Percentiles rank a stretch among this genome's conserved stretches.
These are phyloP conservation scores for Pistacia atlantica DNA, from an alignment of 345 rosid species.

Conservation along the genomic window DNA sequence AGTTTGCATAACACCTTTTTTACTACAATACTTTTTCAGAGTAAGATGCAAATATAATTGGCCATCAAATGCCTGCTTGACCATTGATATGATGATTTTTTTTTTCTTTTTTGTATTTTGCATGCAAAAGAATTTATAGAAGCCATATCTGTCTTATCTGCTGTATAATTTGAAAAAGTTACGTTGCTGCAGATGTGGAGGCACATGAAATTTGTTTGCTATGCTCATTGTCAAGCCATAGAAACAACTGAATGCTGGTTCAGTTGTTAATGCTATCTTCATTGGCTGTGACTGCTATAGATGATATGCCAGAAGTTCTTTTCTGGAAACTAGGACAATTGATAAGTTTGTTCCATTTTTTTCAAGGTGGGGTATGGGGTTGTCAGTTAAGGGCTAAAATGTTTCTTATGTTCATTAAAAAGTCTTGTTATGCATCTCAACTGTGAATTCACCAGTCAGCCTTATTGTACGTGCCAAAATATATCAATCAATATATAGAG, in stretches of 20 bases:
- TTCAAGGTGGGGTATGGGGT: not conserved
- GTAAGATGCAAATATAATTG: not conserved
- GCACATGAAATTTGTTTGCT: not conserved
- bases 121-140: too few species aligned
- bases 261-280: too few species aligned
- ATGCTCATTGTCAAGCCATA: not conserved
- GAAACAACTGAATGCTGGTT: not conserved
- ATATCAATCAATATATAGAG: not conserved
- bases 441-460: constrained; percentile 3
- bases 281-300: not conserved
- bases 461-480: not conserved
- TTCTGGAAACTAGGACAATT: constrained; percentile 5
- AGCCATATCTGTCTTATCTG: too few species aligned
- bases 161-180: too few species aligned
- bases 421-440: not conserved
- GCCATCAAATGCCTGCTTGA: not conserved
- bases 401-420: not conserved
- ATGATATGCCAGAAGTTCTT: not conserved
- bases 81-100: too few species aligned
- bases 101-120: not conserved
- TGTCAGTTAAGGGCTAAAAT: not conserved
- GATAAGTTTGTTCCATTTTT: not conserved
- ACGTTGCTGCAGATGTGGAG: too few species aligned
- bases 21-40: not conserved
- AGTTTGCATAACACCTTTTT: not conserved